Conservation (phyloP, 441 rosid genomes). For the Corymbia calophylla region DNA sequence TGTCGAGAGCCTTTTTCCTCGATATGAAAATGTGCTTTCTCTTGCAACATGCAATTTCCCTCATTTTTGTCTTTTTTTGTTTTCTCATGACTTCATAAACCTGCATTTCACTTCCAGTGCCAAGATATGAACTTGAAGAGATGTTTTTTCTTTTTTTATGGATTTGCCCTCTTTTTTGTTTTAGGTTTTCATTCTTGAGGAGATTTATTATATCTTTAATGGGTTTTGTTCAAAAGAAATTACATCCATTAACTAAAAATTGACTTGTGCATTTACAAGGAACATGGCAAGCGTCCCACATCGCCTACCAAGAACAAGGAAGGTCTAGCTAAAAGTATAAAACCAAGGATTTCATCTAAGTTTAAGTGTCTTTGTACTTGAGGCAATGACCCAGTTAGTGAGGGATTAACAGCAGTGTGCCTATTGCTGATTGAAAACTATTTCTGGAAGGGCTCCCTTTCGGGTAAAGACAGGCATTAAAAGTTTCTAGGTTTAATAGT, state of each 20-base stretch:
- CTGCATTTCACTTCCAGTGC: neutral
- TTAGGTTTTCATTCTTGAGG: neutral
- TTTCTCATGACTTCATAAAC: neutral
- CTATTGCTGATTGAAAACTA: constrained; percentile 86
- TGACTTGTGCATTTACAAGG: neutral
- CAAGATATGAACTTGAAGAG: neutral
- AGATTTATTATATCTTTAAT: neutral
- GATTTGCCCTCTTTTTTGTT: neutral
- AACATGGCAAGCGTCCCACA: neutral
- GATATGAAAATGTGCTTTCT: neutral
- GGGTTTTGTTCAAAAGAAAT: neutral
- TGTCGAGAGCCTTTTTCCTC: neutral
- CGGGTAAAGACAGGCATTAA: neutral
- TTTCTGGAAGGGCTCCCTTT: neutral
- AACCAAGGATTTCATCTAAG: neutral
- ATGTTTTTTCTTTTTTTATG: neutral
- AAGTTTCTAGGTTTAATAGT: too few species aligned
- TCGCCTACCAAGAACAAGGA: neutral
- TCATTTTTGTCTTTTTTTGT: neutral
- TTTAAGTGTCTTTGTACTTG: constrained; percentile 49
- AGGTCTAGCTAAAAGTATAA: neutral
- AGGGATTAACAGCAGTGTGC: constrained; percentile 82
- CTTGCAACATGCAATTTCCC: neutral
- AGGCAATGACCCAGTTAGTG: constrained; percentile 94
- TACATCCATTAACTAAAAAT: neutral